Evolutionary conservation across 805 yeast species (phyloP).

Genomic region (Ogataea angusta): DNA sequence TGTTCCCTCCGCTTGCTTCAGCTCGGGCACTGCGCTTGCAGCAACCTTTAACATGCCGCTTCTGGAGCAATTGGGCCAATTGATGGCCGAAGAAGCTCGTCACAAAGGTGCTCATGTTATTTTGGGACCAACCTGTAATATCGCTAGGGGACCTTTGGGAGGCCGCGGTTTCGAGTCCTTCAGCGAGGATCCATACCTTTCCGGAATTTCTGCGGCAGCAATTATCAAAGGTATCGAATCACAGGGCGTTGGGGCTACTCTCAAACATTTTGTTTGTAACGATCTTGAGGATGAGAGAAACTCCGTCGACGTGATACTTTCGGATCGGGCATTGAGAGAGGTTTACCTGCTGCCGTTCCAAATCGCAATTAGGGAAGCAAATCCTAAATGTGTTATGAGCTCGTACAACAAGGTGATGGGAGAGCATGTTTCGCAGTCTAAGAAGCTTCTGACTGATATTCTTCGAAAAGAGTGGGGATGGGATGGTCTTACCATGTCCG

Average conservation of each 20-base stretch:
- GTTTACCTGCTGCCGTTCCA: constrained; percentile 64
- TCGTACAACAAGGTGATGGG: constrained; percentile 64
- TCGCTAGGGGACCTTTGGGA: constrained; percentile 44
- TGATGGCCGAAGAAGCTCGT: constrained; percentile 45
- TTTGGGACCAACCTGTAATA: constrained; percentile 39
- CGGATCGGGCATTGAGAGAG: constrained; percentile 64
- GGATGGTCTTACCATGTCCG: constrained; percentile 58
- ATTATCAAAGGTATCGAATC: constrained; percentile 55
- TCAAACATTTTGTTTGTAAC: constrained; percentile 64
- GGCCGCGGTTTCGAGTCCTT: constrained; percentile 28
- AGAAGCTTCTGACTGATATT: constrained; percentile 42
- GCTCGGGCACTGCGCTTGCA: constrained; percentile 47
- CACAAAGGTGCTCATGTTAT: constrained; percentile 42
- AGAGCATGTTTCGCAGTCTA: constrained; percentile 52
- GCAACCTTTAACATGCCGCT: constrained; percentile 43
- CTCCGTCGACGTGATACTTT: constrained; percentile 45
- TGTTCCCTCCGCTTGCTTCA: constrained; percentile 43
- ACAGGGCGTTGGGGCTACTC: constrained; percentile 50
- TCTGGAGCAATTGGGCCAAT: constrained; percentile 37
- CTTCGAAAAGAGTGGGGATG: constrained; percentile 58
- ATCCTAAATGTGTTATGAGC: constrained; percentile 60
- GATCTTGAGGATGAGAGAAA: constrained; percentile 59
- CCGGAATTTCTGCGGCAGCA: constrained; percentile 47
- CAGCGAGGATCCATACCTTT: constrained; percentile 28
- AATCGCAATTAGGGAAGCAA: constrained; percentile 50